phyloP scores from a whole-genome alignment of 2,329 filamentous ascomycete genomes.

The Aspergillus cejpii region DNA sequence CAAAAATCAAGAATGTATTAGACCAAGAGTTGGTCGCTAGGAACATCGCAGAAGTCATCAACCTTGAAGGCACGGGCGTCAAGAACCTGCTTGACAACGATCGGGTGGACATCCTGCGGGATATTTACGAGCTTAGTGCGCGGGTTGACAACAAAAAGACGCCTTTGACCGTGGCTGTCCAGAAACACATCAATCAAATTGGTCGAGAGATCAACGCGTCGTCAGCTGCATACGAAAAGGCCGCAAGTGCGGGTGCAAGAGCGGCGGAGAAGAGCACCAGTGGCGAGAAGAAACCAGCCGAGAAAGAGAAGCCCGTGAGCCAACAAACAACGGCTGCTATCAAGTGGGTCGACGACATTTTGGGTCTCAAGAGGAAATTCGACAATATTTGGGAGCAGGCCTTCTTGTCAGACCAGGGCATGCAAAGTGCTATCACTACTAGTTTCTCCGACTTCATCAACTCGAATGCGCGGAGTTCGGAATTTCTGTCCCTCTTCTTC shows the following conservation, averaged over 20 bases:
- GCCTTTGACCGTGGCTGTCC: slow-evolving; percentile 63
- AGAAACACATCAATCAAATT: slow-evolving; percentile 68
- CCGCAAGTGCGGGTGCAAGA: slow-evolving; percentile 41
- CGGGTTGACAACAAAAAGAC: slow-evolving; percentile 69
- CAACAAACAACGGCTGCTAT: slow-evolving; percentile 82
- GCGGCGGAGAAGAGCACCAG: slow-evolving; percentile 44
- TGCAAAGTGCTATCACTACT: slow-evolving; percentile 75
- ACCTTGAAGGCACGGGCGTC: slow-evolving; percentile 76
- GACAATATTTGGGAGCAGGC: slow-evolving; percentile 68
- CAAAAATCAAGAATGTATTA: slow-evolving; percentile 68
- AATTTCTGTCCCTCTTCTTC: slow-evolving; percentile 93
- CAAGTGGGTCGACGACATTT: slow-evolving; percentile 89
- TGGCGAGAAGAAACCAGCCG: slow-evolving; percentile 45
- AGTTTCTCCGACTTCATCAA: slow-evolving; percentile 95
- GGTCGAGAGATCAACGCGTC: slow-evolving; percentile 73
- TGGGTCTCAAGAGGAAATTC: slow-evolving; percentile 81
- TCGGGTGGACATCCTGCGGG: slow-evolving; percentile 66
- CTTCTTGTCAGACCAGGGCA: slow-evolving; percentile 65
- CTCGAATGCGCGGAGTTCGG: slow-evolving; percentile 72
- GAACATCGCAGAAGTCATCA: slow-evolving; percentile 73
- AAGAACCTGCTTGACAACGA: slow-evolving; percentile 90
- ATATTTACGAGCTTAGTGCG: slow-evolving; percentile 71
- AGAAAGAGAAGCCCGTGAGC: slow-evolving; percentile 53
- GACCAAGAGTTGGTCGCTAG: slow-evolving; percentile 71
- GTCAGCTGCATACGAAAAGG: slow-evolving; percentile 51